These are phyloP conservation scores for Sclerotinia minor DNA, from an alignment of 2,329 filamentous ascomycete genomes.

Conservation along the genomic window DNA sequence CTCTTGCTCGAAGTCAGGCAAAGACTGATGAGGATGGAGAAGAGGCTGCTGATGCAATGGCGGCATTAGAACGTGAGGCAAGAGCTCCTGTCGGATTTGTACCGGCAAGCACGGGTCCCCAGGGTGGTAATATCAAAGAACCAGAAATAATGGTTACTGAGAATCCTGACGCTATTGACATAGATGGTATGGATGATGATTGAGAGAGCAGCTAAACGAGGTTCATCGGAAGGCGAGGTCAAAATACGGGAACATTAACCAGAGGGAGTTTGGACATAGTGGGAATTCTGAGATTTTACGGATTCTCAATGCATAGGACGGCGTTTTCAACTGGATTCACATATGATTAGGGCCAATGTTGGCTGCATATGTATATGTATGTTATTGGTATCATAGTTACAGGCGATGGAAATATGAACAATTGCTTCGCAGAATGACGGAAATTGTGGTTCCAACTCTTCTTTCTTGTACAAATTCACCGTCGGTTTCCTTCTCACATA, in stretches of 20 bases:
- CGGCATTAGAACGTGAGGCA: slow-evolving; percentile 82
- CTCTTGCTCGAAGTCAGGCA: slow-evolving; percentile 76
- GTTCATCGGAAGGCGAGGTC: slow-evolving; percentile 12
- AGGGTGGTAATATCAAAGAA: slow-evolving; percentile 55
- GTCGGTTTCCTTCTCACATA: background rate
- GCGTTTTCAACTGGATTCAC: slow-evolving; percentile 25
- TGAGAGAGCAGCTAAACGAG: slow-evolving; percentile 18
- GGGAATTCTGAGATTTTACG: slow-evolving; percentile 14
- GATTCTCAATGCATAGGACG: slow-evolving; percentile 28
- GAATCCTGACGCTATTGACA: slow-evolving; percentile 84
- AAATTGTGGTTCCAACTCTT: slow-evolving; percentile 7
- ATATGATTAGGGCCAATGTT: slow-evolving; percentile 3
- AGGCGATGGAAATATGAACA: slow-evolving; percentile 13
- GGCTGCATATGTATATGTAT: slow-evolving; percentile 22
- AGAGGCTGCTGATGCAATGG: slow-evolving; percentile 76
- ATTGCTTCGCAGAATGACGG: slow-evolving; percentile 12
- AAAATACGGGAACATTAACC: slow-evolving; percentile 20
- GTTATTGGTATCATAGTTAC: slow-evolving; percentile 19
- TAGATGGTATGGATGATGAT: slow-evolving; percentile 55
- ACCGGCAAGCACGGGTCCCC: slow-evolving; percentile 73
- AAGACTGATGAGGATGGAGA: slow-evolving; percentile 47
- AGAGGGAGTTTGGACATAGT: slow-evolving; percentile 24
- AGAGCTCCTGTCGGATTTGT: slow-evolving; percentile 89
- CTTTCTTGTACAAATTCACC: background rate
- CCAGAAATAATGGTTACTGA: slow-evolving; percentile 49